Conservation (phyloP, 495 filamentous ascomycete species). For the Mytilinidion resinicola region DNA sequence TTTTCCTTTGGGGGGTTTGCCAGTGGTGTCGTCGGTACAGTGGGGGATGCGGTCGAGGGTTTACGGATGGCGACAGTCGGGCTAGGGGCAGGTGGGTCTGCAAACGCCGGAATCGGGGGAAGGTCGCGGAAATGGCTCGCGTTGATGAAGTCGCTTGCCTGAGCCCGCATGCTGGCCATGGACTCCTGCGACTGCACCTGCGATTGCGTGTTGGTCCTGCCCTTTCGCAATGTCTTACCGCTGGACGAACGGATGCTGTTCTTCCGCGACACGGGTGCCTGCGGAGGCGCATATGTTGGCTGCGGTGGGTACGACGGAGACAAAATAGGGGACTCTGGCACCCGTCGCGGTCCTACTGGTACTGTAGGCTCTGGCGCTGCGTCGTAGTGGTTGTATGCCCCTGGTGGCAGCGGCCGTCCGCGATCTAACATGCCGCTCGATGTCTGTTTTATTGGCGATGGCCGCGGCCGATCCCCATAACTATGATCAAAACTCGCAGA, state of each 20-base stretch:
- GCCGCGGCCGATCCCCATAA: conserved; percentile 25
- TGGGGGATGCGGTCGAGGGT: conserved; percentile 33
- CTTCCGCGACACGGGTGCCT: conserved; percentile 41
- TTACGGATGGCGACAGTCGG: conserved; percentile 52
- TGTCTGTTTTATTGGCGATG: conserved; percentile 8
- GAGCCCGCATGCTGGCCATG: conserved; percentile 24
- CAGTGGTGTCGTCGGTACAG: conserved; percentile 35
- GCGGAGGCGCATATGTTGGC: conserved; percentile 27
- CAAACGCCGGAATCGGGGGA: conserved; percentile 21
- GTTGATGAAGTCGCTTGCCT: conserved; percentile 36
- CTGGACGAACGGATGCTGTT: conserved; percentile 60
- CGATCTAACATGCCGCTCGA: conserved; percentile 28
- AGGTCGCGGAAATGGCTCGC: conserved; percentile 26
- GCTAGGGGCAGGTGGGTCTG: conserved; percentile 44
- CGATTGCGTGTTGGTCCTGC: conserved; percentile 49
- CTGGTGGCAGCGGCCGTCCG: conserved; percentile 24
- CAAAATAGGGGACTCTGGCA: conserved; percentile 40
- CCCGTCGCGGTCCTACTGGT: conserved; percentile 66
- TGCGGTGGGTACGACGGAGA: conserved; percentile 32
- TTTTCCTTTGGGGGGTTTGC: conserved; percentile 51
- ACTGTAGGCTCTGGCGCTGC: conserved; percentile 86
- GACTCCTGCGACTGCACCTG: conserved; percentile 14
- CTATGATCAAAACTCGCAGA: conserved; percentile 77
- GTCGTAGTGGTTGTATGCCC: conserved; percentile 56
- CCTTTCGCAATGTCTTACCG: conserved; percentile 49